These are phyloP conservation scores for Cryptococcus wingfieldii DNA, from an alignment of 1,284 basidiomycete genomes.

Conservation along the genomic window DNA sequence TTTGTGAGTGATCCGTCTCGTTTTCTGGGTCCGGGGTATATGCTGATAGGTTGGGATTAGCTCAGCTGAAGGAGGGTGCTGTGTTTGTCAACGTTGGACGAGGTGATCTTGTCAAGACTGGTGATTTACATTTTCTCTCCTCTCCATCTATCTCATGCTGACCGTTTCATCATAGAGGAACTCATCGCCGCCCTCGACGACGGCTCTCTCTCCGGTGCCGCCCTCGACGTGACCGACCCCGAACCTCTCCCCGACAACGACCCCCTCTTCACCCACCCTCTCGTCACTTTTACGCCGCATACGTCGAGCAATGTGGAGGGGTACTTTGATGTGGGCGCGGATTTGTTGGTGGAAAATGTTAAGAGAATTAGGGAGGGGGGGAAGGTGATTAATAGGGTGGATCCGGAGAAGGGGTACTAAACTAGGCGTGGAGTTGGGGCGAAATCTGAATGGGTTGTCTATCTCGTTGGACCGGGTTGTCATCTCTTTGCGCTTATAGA, in stretches of 20 bases:
- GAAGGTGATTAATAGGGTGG: constrained; percentile 12
- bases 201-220: constrained; percentile 29
- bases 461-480: too few species aligned
- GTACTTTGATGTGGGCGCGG: constrained; percentile 27
- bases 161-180: constrained; percentile 13
- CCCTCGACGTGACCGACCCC: constrained; percentile 41
- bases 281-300: constrained; percentile 32
- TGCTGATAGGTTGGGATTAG: constrained; percentile 5
- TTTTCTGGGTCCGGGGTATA: too few species aligned
- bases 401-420: constrained; percentile 13
- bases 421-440: background rate
- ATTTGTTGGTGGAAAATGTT: constrained; percentile 30
- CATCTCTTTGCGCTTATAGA: too few species aligned
- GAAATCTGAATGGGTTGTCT: too few species aligned
- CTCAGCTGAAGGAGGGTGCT: constrained; percentile 27
- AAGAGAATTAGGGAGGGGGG: constrained; percentile 26
- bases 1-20: constrained; percentile 19
- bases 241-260: constrained; percentile 34
- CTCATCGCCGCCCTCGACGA: constrained; percentile 26
- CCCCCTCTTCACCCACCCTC: constrained; percentile 30
- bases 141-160: constrained; percentile 1
- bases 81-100: constrained; percentile 47
- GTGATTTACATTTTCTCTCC: constrained; percentile 17
- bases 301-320: constrained; percentile 22
- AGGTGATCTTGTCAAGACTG: constrained; percentile 37